Conservation (phyloP, 148 eudicot genomes). For the Euryodendron excelsum region DNA sequence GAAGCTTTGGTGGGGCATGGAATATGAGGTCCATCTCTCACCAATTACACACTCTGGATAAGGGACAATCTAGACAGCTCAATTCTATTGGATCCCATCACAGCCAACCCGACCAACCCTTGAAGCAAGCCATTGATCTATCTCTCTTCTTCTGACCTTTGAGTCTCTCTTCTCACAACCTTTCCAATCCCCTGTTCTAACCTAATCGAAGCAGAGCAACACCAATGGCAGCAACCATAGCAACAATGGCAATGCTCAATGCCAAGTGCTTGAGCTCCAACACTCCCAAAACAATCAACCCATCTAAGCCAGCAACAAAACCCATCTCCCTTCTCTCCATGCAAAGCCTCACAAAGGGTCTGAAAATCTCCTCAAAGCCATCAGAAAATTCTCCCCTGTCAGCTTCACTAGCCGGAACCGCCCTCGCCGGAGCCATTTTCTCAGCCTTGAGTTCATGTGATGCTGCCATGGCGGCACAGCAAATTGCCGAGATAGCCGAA, state of each 20-base stretch:
- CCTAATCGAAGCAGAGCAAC: not conserved
- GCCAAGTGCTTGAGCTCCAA: constrained; percentile 46
- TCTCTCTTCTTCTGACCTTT: not conserved
- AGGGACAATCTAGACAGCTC: constrained; percentile 57
- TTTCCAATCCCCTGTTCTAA: not conserved
- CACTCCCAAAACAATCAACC: constrained; percentile 17
- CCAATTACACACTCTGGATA: constrained; percentile 49
- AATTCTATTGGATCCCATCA: constrained; percentile 42
- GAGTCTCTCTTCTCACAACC: not conserved
- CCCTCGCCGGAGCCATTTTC: constrained; percentile 75
- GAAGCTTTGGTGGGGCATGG: constrained; percentile 41
- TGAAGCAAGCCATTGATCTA: too few relatives aligned
- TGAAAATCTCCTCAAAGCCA: constrained; percentile 25
- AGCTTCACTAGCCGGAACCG: constrained; percentile 41
- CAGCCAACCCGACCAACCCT: not conserved
- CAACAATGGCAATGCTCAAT: constrained; percentile 73
- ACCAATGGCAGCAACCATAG: constrained; percentile 82
- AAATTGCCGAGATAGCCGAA: constrained; percentile 74
- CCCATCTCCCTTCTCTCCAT: constrained; percentile 51
- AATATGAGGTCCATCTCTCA: constrained; percentile 52
- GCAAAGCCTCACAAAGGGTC: constrained; percentile 50
- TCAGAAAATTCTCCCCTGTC: too few relatives aligned
- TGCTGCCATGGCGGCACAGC: constrained; percentile 88
- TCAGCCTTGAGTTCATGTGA: constrained; percentile 53
- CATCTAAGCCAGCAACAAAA: constrained; percentile 28